Conservation (phyloP, 371 early-diverging fungal species). For the Zancudomyces culisetae region DNA sequence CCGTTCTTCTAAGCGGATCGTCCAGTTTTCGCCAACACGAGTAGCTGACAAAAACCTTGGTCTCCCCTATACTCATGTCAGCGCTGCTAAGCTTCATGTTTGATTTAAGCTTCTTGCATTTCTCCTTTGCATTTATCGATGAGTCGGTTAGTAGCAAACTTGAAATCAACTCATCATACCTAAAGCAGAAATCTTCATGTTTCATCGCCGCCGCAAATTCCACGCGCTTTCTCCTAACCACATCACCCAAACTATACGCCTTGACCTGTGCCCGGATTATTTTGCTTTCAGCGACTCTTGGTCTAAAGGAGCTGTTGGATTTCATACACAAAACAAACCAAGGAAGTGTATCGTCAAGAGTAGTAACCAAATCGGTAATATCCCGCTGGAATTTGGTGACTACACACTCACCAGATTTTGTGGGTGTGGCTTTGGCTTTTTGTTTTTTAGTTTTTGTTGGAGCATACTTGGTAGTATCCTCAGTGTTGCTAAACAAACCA, state of each 20-base stretch:
- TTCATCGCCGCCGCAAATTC: conserved; percentile 35
- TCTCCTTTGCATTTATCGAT: conserved; percentile 11
- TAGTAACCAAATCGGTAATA: conserved; percentile 52
- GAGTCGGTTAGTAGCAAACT: neutral
- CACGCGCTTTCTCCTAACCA: conserved; percentile 26
- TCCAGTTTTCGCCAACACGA: conserved; percentile 47
- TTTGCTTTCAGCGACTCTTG: conserved; percentile 17
- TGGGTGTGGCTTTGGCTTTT: conserved; percentile 7
- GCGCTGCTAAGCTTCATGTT: conserved; percentile 30
- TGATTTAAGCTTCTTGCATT: conserved; percentile 28
- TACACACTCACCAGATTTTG: conserved; percentile 28
- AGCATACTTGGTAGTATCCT: conserved; percentile 44
- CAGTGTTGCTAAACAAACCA: conserved; percentile 61
- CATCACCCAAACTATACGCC: conserved; percentile 27
- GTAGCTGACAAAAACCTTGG: conserved; percentile 51
- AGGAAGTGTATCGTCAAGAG: conserved; percentile 58
- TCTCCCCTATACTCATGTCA: conserved; percentile 46
- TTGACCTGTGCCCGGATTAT: conserved; percentile 33
- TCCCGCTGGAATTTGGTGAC: conserved; percentile 48
- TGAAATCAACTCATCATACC: conserved; percentile 27
- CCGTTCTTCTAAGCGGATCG: conserved; percentile 28
- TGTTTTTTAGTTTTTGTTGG: conserved; percentile 49
- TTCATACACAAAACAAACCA: conserved; percentile 70
- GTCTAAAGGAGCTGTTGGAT: conserved; percentile 15
- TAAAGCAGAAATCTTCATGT: conserved; percentile 46